Percentiles rank a stretch among this genome's conserved stretches.
Evolutionary conservation across 148 eudicot species (phyloP).

Genomic region (Vaccinium darrowii): DNA sequence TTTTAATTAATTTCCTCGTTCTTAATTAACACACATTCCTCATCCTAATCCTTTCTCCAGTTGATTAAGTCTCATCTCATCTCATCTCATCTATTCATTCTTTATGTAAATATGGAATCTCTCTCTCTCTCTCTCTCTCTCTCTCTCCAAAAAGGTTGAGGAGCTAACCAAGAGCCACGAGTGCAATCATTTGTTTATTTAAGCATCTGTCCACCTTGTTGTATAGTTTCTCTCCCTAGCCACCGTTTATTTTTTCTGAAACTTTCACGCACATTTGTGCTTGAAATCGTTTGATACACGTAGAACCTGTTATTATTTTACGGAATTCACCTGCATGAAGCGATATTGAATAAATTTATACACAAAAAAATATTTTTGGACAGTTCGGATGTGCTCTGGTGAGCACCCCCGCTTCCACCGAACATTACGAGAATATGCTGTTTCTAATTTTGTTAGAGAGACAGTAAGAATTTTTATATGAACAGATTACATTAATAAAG

Average conservation of each 20-base stretch:
- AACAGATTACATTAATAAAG: not conserved
- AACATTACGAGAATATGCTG: not conserved
- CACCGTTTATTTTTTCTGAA: not conserved
- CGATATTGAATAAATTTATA: no score
- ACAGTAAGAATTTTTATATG: not conserved
- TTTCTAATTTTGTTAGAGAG: not conserved
- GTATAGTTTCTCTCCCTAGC: not conserved
- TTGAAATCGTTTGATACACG: not conserved
- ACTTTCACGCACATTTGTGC: not conserved
- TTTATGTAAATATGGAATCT: not conserved
- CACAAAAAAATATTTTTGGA: no score
- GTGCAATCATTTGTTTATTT: conserved; percentile 4
- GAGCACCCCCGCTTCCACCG: no score
- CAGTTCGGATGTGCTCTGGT: no score
- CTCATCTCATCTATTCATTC: not conserved
- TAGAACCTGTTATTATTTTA: not conserved
- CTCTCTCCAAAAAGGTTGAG: not conserved
- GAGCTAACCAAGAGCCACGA: conserved; percentile 4
- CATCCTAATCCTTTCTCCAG: conserved; percentile 17
- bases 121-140: not conserved
- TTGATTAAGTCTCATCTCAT: conserved; percentile 14
- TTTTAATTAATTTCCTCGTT: not conserved
- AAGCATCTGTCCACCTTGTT: not conserved
- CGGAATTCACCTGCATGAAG: not conserved
- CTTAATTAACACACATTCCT: not conserved